Base-by-base conservation (phyloP, 345 rosid species). In the Sapria himalayana region DNA sequence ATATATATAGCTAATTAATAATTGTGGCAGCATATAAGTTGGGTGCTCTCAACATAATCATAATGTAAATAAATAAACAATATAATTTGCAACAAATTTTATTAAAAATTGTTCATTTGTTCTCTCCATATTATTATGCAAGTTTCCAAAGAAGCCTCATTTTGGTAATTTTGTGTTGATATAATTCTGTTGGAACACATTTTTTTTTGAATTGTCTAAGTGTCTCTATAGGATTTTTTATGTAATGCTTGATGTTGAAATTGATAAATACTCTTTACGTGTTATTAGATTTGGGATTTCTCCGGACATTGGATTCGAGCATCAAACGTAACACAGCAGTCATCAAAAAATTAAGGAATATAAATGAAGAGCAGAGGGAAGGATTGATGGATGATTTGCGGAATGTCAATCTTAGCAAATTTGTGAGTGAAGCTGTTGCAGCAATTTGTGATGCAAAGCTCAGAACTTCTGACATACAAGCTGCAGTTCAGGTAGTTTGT, bases 361-460 rank as follows among this genome's bases (percentile, higher is more conserved):
- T 80, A 45, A 91, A 84, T 40, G 99, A 86, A 49, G 97, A 86
- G 61, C 85, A 57, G 63, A 67, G 72, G 50, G 94, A 81, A 66
- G 92, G 81, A 41, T 52, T 89, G 39, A 62, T 79, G 86, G 99
- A 82, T 52, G 98, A 89, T 39, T 52, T 89, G 51, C 64, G 78
- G 29, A 52, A 62, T 63, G 84, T 84, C 15, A 84, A 89, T 39
- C 71, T 84, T 25, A 80, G 95, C 62, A 89, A 82, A 66, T 82
- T 84, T 48, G 99, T 89, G 20, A 82, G 92, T 56, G 95, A 86
- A 66, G 94, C 89, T 8, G 97, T 86, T 43, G 63, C 85, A 25
- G 76, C 92, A 42, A 81, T 81, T 44, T 91, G 93, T 69, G 99
- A 91, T 50, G 95, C 93, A 48, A 89, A 84, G 64, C 95, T 77